Evolutionary conservation across 1,284 basidiomycete genomes (phyloP).

Genomic region (Porogramme epimiltina): DNA sequence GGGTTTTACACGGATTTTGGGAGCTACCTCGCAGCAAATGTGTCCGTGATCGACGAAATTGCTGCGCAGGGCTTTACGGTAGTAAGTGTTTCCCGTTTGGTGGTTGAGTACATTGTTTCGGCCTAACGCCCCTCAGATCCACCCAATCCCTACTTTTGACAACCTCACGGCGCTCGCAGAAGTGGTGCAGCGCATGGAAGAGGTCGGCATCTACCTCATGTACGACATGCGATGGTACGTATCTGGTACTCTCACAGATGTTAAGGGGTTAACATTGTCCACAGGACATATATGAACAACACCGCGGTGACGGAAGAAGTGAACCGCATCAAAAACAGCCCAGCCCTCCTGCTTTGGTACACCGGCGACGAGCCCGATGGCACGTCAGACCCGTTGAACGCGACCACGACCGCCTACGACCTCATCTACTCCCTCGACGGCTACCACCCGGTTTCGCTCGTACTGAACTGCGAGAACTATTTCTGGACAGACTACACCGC

Average conservation of each 20-base stretch:
- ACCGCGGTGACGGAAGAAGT: conserved; percentile 67
- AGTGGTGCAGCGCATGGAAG: conserved; percentile 70
- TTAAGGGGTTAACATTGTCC: too few species aligned
- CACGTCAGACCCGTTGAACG: conserved; percentile 62
- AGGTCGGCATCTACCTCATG: conserved; percentile 72
- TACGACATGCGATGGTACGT: conserved; percentile 76
- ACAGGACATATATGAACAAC: conserved; percentile 64
- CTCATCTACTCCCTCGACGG: conserved; percentile 70
- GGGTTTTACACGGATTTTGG: conserved; percentile 75
- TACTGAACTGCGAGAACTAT: conserved; percentile 75
- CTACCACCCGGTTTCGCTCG: conserved; percentile 76
- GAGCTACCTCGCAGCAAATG: conserved; percentile 58
- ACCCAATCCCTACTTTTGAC: conserved; percentile 64
- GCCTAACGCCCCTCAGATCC: conserved; percentile 55
- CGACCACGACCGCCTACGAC: conserved; percentile 57
- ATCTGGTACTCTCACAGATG: neutral
- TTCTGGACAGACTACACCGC: conserved; percentile 58
- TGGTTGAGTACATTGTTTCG: too few species aligned
- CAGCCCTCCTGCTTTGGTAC: conserved; percentile 77
- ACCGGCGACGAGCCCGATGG: conserved; percentile 78
- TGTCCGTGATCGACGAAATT: conserved; percentile 57
- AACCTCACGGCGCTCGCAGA: conserved; percentile 57
- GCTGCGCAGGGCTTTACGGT: too few species aligned
- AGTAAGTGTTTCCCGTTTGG: too few species aligned
- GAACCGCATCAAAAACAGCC: conserved; percentile 61